phyloP scores from a whole-genome alignment of 768 basidiomycete genomes.

The Cyclocybe cylindracea region DNA sequence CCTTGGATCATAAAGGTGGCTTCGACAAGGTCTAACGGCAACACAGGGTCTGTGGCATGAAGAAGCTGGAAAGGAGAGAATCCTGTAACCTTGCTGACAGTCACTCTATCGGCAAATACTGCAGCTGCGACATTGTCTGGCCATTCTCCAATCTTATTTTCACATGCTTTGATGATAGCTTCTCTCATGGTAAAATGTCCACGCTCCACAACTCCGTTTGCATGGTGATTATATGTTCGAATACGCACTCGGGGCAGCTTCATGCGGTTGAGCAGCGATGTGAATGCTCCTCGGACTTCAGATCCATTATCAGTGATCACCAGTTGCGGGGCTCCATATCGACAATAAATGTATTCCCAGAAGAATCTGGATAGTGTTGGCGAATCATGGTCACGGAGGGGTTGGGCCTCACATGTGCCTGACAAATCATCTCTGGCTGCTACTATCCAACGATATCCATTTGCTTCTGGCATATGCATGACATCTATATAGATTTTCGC shows the following conservation, averaged over 20 bases:
- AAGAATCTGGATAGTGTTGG: neutral
- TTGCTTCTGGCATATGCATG: conserved; percentile 32
- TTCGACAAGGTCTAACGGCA: conserved; percentile 1
- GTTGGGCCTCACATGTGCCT: conserved; percentile 14
- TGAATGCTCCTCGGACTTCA: neutral
- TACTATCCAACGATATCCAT: conserved; percentile 17
- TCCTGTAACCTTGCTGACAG: conserved; percentile 24
- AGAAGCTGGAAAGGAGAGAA: conserved; percentile 30
- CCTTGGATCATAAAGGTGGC: conserved; percentile 2
- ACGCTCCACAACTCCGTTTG: conserved; percentile 25
- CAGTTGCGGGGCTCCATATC: conserved; percentile 4
- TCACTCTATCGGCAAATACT: conserved; percentile 31
- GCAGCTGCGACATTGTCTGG: conserved; percentile 15
- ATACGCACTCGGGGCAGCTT: conserved; percentile 38
- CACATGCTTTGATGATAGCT: conserved; percentile 28
- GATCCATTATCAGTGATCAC: conserved; percentile 5
- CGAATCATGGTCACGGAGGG: too few relatives aligned
- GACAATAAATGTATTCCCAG: conserved; percentile 4
- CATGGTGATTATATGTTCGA: conserved; percentile 34
- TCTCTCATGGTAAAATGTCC: conserved; percentile 27
- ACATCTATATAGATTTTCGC: conserved; percentile 32
- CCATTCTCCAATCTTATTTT: conserved; percentile 32
- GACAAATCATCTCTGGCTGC: conserved; percentile 20
- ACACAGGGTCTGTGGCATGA: neutral
- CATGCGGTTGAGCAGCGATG: conserved; percentile 3